These are phyloP conservation scores for Pythium periplocum DNA, from an alignment of 352 stramenopile genomes.

Conservation along the genomic window DNA sequence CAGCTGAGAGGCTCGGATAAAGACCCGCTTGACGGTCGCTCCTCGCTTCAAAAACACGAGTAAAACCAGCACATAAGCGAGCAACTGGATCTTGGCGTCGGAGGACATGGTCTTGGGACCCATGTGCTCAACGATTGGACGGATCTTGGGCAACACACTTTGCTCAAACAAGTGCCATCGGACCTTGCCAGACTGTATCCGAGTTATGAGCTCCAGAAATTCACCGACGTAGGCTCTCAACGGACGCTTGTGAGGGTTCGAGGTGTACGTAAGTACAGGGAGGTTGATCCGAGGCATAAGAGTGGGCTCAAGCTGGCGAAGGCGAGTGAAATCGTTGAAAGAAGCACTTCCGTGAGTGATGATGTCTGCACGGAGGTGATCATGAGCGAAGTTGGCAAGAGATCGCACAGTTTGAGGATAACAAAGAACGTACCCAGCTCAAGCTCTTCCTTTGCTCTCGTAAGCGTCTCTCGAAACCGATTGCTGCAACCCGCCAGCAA, in stretches of 20 bases:
- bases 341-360: slow-evolving; percentile 71
- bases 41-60: slow-evolving; percentile 50
- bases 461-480: slow-evolving; percentile 39
- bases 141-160: slow-evolving; percentile 41
- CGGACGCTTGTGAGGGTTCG: slow-evolving; percentile 39
- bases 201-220: slow-evolving; percentile 42
- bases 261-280: slow-evolving; percentile 58
- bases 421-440: slow-evolving; percentile 33
- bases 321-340: slow-evolving; percentile 58
- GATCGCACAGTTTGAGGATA: neutral
- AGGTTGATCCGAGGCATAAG: slow-evolving; percentile 46
- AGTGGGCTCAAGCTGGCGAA: slow-evolving; percentile 35
- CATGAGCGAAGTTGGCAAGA: neutral
- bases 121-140: slow-evolving; percentile 28
- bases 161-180: slow-evolving; percentile 49
- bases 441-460: slow-evolving; percentile 33
- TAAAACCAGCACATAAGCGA: slow-evolving; percentile 49
- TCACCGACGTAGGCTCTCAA: slow-evolving; percentile 45
- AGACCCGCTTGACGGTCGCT: slow-evolving; percentile 33
- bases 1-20: slow-evolving; percentile 51
- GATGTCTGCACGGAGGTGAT: slow-evolving; percentile 31
- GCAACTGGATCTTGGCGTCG: slow-evolving; percentile 37
- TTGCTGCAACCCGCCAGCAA: slow-evolving; percentile 58
- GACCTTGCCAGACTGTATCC: slow-evolving; percentile 44
- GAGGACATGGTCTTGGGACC: slow-evolving; percentile 20